Evolutionary conservation across 306 rosid genomes (phyloP), one percentile per base, ranked within the genome.

Genomic region (Lathyrus aphaca): DNA sequence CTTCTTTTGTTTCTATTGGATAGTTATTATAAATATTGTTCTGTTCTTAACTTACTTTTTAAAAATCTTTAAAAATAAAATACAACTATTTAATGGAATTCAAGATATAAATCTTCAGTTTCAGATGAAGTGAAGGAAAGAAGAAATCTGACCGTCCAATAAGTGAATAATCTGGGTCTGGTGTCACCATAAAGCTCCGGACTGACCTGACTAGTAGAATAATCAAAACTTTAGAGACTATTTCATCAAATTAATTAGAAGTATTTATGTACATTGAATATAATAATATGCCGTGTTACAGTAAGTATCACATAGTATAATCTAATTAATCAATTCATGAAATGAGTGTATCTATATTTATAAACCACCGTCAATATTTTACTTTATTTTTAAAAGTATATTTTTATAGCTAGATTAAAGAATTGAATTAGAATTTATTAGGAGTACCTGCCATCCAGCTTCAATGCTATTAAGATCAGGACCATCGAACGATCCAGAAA

Each of bases 161-260:
- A 93, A 12, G 97, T 93, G 87, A 93, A 93, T 76, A 93, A 77
- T 83, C 98, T 82, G 4, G 98, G 98, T 12, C 90, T 82, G 88
- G 72, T 86, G 94, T 93, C 98, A 79, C 96, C 96, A 72, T 93
- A 93, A 51, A 93, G 93, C 96, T 88, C 96, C 88, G 98, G 98
- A 93, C 98, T 93, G 90, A 88, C 98, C 98, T 93, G 98, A 88
- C 96, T 93, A 88, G 96, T 92, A 78, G 77, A 90, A 92, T 46
- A 74, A 88, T 86, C 81, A 85, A 83, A 82, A 79, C 88, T 80
- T 89, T 68, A 87, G 80, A 71, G 12, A 80, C 55, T 15, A 58
- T 63, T 70, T 69, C 3, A 25, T n/a, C 8, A 10, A 70, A 46
- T 50, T 17, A 50, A 50, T 50, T 49, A 46, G 4, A 5, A 49